Evolutionary conservation across 768 basidiomycete genomes (phyloP).

Genomic region (Mycena rosella): DNA sequence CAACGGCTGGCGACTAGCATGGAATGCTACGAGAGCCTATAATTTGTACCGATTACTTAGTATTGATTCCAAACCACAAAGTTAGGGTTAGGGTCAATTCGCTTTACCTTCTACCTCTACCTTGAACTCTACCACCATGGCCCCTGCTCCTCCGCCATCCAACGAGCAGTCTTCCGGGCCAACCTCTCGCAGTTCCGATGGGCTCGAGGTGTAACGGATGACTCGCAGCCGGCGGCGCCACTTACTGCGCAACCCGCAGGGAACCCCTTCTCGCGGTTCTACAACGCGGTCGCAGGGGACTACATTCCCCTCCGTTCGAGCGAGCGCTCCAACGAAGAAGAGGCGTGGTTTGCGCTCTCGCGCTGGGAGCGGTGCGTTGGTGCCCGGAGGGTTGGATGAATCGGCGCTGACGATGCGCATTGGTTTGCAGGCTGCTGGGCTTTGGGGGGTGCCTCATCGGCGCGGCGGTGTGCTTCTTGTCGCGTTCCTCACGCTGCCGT

Average conservation of each 20-base stretch:
- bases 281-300: slow-evolving; percentile 85
- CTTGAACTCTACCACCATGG: background rate
- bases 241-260: slow-evolving; percentile 49
- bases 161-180: slow-evolving; percentile 73
- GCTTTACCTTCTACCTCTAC: background rate
- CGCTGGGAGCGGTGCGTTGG: slow-evolving; percentile 88
- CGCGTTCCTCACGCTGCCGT: slow-evolving; percentile 85
- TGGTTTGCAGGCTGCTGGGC: slow-evolving; percentile 76
- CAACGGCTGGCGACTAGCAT: too few relatives aligned
- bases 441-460: slow-evolving; percentile 92
- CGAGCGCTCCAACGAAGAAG: slow-evolving; percentile 92
- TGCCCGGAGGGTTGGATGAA: background rate
- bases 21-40: too few relatives aligned
- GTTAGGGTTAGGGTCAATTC: too few relatives aligned
- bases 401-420: background rate
- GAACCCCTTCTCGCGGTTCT: slow-evolving; percentile 89
- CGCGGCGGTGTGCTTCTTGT: slow-evolving; percentile 95
- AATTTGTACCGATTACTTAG: too few relatives aligned
- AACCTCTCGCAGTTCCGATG: slow-evolving; percentile 91
- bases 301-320: slow-evolving; percentile 90
- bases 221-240: slow-evolving; percentile 67
- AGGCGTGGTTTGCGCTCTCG: slow-evolving; percentile 92
- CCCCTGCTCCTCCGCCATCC: slow-evolving; percentile 30
- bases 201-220: slow-evolving; percentile 80
- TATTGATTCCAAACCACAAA: too few relatives aligned